phyloP scores from a whole-genome alignment of 805 yeast species.

The Sugiyamaella chiloensis region DNA sequence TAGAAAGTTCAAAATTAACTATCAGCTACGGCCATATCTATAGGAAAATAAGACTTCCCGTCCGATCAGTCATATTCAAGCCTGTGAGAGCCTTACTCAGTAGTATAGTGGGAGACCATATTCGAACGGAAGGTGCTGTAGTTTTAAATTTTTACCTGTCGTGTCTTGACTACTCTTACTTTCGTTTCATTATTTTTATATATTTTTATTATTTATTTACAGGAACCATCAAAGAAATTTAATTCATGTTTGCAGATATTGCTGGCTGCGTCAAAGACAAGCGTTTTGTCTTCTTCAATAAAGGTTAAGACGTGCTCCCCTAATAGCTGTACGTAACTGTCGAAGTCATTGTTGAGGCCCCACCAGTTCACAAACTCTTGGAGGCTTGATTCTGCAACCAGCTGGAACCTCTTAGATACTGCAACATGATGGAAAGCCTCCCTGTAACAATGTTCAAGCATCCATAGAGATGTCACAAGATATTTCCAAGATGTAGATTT shows the following conservation, averaged over 20 bases:
- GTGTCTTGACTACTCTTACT: neutral
- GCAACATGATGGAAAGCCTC: conserved; percentile 8
- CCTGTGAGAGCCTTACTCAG: conserved; percentile 8
- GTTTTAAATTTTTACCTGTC: neutral
- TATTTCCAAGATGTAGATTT: conserved; percentile 5
- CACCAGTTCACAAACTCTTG: conserved; percentile 11
- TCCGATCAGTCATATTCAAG: conserved; percentile 7
- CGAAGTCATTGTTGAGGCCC: conserved; percentile 10
- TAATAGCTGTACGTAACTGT: conserved; percentile 3
- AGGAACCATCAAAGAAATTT: conserved; percentile 8
- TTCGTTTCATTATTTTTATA: neutral
- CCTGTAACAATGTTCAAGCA: conserved; percentile 8
- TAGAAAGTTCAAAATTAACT: neutral
- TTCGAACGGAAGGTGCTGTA: conserved; percentile 6
- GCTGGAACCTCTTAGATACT: neutral
- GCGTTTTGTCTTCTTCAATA: neutral
- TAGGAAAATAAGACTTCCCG: conserved; percentile 7
- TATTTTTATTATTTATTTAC: neutral
- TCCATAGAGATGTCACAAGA: conserved; percentile 4
- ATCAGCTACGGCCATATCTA: conserved; percentile 5
- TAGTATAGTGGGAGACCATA: conserved; percentile 6
- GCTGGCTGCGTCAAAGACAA: neutral
- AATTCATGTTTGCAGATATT: conserved; percentile 7
- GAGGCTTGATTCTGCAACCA: neutral
- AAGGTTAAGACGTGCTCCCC: neutral